A percentile compares a stretch with the other conserved stretches of the same genome.
These are phyloP conservation scores for Sutorius australiensis DNA, from an alignment of 768 basidiomycete genomes.

Conservation along the genomic window DNA sequence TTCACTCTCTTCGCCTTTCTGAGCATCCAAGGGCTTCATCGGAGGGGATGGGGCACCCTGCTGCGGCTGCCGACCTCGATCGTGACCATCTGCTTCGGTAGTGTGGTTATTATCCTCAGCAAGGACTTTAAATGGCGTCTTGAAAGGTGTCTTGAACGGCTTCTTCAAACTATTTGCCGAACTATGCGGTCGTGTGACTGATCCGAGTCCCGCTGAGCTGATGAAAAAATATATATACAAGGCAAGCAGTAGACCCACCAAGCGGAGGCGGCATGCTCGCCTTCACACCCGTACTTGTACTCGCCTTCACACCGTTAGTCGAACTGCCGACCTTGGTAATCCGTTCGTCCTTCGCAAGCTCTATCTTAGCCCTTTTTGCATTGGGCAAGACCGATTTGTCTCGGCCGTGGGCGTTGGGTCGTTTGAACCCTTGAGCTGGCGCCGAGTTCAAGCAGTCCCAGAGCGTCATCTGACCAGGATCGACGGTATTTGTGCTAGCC, in stretches of 20 bases:
- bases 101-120: slow-evolving; percentile 31
- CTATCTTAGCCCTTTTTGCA: slow-evolving; percentile 22
- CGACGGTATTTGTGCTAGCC: neutral
- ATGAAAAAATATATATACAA: neutral
- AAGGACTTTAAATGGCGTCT: slow-evolving; percentile 43
- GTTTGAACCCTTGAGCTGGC: slow-evolving; percentile 22
- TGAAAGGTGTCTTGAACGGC: slow-evolving; percentile 49
- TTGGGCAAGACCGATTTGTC: slow-evolving; percentile 11
- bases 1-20: neutral
- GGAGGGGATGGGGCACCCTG: neutral
- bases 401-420: slow-evolving; percentile 14
- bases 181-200: slow-evolving; percentile 47
- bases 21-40: neutral
- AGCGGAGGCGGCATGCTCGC: slow-evolving; percentile 21
- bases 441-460: slow-evolving; percentile 16
- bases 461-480: slow-evolving; percentile 21
- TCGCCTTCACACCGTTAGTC: neutral
- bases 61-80: neutral
- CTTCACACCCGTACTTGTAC: neutral
- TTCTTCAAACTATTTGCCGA: slow-evolving; percentile 42
- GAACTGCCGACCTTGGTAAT: neutral
- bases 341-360: neutral
- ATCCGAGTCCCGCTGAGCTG: neutral
- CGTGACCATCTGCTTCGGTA: neutral
- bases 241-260: slow-evolving; percentile 11